phyloP scores from a whole-genome alignment of 2,329 filamentous ascomycete genomes.

The Pseudocercospora macadamiae region DNA sequence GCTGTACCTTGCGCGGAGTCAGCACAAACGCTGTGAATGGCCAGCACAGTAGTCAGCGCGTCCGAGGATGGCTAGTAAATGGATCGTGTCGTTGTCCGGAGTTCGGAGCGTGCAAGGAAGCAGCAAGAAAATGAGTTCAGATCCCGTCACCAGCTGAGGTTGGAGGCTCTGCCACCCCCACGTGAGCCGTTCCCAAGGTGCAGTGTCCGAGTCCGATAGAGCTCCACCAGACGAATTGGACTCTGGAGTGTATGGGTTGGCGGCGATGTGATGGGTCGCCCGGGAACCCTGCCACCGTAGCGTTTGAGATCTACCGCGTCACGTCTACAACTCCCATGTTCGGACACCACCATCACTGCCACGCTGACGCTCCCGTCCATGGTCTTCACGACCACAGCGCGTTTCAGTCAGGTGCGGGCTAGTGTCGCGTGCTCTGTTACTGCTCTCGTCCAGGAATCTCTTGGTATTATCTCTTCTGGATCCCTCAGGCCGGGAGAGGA shows the following conservation, averaged over 20 bases:
- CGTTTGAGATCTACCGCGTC: background rate
- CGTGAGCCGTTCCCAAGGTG: background rate
- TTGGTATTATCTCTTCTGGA: background rate
- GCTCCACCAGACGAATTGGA: background rate
- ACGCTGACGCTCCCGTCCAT: background rate
- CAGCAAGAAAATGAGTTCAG: background rate
- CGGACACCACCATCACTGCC: background rate
- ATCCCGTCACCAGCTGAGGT: background rate
- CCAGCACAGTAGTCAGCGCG: background rate
- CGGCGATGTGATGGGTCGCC: background rate
- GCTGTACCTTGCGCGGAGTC: conserved; percentile 9
- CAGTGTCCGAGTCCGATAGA: background rate
- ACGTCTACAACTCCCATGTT: background rate
- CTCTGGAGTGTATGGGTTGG: background rate
- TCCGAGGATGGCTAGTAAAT: background rate
- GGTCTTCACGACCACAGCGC: background rate
- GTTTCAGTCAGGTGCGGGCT: background rate
- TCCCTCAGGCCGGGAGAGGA: conserved; percentile 1
- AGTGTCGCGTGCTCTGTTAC: conserved; percentile 15
- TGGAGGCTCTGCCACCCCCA: conserved; percentile 1
- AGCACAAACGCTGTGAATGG: conserved; percentile 16
- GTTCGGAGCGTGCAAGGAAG: background rate
- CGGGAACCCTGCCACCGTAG: no score
- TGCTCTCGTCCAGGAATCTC: background rate
- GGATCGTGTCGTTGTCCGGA: background rate